These are phyloP conservation scores for Arachnomyces sp. DNA, from an alignment of 2,329 filamentous ascomycete species.

Conservation along the genomic window DNA sequence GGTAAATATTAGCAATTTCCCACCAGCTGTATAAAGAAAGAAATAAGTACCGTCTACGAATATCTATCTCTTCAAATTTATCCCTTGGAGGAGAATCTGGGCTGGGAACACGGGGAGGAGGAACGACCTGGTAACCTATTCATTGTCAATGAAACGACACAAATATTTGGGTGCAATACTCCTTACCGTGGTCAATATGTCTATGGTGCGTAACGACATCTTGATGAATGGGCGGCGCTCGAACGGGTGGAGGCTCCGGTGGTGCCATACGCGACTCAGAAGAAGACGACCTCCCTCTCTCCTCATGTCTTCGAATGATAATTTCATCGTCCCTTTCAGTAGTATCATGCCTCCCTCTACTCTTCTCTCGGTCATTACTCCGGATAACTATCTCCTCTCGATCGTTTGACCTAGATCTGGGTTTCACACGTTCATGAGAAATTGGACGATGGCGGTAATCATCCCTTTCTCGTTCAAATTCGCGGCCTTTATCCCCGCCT, in stretches of 20 bases:
- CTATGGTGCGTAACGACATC: constrained; percentile 85
- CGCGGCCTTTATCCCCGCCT: neutral
- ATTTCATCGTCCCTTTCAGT: constrained; percentile 26
- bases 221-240: constrained; percentile 72
- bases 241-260: constrained; percentile 56
- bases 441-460: constrained; percentile 5
- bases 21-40: neutral
- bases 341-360: constrained; percentile 13
- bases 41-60: constrained; percentile 41
- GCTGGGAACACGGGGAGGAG: constrained; percentile 21
- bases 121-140: constrained; percentile 19
- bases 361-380: constrained; percentile 13
- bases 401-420: constrained; percentile 5
- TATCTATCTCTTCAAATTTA: constrained; percentile 49
- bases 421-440: constrained; percentile 7
- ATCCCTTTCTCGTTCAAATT: constrained; percentile 7
- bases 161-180: constrained; percentile 20
- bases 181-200: constrained; percentile 73
- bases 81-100: constrained; percentile 22
- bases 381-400: constrained; percentile 21
- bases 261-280: constrained; percentile 42
- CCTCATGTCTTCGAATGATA: constrained; percentile 26
- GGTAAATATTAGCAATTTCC: constrained; percentile 19
- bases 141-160: neutral
- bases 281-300: constrained; percentile 29